A percentile compares a stretch with the other conserved stretches of the same genome.
Conservation (phyloP, 1,284 basidiomycete genomes). For the Coniferiporia weirii region DNA sequence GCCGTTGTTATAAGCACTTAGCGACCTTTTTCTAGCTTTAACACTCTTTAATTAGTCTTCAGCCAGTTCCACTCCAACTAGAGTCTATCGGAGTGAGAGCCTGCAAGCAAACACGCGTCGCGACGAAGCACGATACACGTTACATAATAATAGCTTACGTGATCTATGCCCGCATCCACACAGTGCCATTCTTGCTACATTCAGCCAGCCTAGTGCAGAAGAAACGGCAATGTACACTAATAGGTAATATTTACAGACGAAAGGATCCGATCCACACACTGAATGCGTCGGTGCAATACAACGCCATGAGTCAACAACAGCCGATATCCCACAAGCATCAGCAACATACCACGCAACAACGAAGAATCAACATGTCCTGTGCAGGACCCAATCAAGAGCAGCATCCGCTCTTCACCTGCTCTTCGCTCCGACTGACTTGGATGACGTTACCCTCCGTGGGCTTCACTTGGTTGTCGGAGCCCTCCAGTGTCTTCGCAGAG, state of each 20-base stretch:
- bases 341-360: not conserved
- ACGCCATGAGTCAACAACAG: not conserved
- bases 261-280: not conserved
- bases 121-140: not conserved
- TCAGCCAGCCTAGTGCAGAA: not conserved
- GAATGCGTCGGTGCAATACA: not conserved
- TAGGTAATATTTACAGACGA: not conserved
- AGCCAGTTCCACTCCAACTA: too few species aligned
- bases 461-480: conserved; percentile 66
- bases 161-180: not conserved
- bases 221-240: not conserved
- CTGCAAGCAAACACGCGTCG: too few species aligned
- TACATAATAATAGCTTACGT: not conserved
- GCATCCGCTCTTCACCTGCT: conserved; percentile 22
- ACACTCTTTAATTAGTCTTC: too few species aligned
- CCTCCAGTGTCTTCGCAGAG: conserved; percentile 84
- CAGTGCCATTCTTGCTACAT: not conserved
- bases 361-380: not conserved
- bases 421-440: conserved; percentile 60
- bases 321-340: not conserved
- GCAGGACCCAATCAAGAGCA: conserved; percentile 6
- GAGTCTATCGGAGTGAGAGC: too few species aligned
- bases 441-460: conserved; percentile 70
- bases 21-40: too few species aligned
- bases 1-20: too few species aligned